Conservation (phyloP, 306 rosid genomes). For the Castanospermum australe region DNA sequence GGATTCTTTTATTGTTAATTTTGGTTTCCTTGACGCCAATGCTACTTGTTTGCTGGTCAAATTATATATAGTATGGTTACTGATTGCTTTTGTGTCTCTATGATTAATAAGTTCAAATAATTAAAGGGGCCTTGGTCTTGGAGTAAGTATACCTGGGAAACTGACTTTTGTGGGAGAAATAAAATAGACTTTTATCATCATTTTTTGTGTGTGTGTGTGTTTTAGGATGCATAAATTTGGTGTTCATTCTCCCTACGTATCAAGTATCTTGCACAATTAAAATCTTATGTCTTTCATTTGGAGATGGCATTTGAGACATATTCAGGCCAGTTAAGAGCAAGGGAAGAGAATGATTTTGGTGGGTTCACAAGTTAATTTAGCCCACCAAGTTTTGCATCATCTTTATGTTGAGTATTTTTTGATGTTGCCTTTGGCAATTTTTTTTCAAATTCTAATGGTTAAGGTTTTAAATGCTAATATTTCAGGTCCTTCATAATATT, state of each 20-base stretch:
- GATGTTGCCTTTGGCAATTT: not conserved
- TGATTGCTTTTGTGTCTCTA: not conserved
- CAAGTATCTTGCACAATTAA: not conserved
- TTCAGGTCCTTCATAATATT: slow-evolving; percentile 86
- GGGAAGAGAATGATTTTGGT: not conserved
- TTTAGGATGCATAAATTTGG: not conserved
- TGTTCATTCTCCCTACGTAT: not conserved
- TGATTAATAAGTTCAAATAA: slow-evolving; percentile 9
- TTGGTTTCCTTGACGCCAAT: not conserved
- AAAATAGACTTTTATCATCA: not conserved
- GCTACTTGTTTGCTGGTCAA: not conserved
- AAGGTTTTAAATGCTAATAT: slow-evolving; percentile 25
- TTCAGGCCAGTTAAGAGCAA: slow-evolving; percentile 7
- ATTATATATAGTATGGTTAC: not conserved
- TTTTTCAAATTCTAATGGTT: not conserved
- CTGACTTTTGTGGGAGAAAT: slow-evolving; percentile 5
- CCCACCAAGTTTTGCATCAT: not conserved
- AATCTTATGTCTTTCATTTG: no score
- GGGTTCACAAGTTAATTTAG: not conserved
- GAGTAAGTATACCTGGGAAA: not conserved
- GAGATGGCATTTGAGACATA: slow-evolving; percentile 6
- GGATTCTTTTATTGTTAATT: not conserved
- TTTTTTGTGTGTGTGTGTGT: not conserved
- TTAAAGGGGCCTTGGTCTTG: slow-evolving; percentile 11
- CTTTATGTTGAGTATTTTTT: not conserved